phyloP scores from a whole-genome alignment of 805 yeast species.

The Wickerhamiella lipophila region DNA sequence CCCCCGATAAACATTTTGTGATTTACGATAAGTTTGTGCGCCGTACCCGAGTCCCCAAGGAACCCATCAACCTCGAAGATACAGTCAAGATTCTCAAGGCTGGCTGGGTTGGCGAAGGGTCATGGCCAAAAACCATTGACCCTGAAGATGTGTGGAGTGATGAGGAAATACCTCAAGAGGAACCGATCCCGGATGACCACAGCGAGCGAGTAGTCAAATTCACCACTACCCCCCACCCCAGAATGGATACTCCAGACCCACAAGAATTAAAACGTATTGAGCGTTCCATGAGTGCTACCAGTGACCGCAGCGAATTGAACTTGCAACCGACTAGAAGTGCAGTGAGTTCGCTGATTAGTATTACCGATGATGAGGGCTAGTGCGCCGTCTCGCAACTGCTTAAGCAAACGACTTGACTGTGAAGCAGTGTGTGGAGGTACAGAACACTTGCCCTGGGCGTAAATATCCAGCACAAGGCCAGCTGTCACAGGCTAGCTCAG shows the following conservation, averaged over 20 bases:
- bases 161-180: constrained; percentile 11
- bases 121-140: constrained; percentile 38
- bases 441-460: no score
- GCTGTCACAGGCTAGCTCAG: no score
- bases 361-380: constrained; percentile 21
- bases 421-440: no score
- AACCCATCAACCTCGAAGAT: constrained; percentile 63
- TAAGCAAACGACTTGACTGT: no score
- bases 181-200: constrained; percentile 19
- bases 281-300: constrained; percentile 17
- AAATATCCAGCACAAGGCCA: no score
- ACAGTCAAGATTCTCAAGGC: constrained; percentile 57
- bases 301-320: constrained; percentile 9
- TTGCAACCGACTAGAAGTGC: constrained; percentile 20
- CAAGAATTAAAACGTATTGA: constrained; percentile 16
- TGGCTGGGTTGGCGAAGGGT: constrained; percentile 73
- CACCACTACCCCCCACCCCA: constrained; percentile 3
- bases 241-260: neutral
- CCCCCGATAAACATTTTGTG: constrained; percentile 27
- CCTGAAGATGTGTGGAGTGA: constrained; percentile 20
- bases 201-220: constrained; percentile 8
- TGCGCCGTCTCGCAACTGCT: no score
- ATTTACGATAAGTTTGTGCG: constrained; percentile 61
- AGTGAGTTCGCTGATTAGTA: constrained; percentile 19
- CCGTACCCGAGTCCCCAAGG: constrained; percentile 52